A percentile compares a stretch with the other conserved stretches of the same genome.
phyloP scores from a whole-genome alignment of 331 rosid genomes.

The Phaseolus coccineus region DNA sequence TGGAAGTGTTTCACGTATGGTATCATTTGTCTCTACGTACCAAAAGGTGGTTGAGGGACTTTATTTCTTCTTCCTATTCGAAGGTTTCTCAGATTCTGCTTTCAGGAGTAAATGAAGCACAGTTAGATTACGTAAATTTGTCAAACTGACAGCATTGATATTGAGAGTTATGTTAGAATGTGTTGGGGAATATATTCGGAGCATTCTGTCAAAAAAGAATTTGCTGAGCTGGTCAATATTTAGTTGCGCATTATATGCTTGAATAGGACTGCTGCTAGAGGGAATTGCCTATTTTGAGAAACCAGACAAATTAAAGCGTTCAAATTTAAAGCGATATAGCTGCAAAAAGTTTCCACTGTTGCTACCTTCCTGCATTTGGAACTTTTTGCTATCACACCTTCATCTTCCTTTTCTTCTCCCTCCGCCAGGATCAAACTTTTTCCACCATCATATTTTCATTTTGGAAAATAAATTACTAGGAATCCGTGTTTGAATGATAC shows the following conservation, averaged over 20 bases:
- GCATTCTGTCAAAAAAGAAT: slow-evolving; percentile 14
- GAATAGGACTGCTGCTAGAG: slow-evolving; percentile 38
- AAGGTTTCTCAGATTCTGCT: slow-evolving; percentile 33
- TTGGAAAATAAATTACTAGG: slow-evolving; percentile 11
- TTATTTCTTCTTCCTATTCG: slow-evolving; percentile 34
- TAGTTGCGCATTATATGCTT: slow-evolving; percentile 46
- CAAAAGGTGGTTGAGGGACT: slow-evolving; percentile 36
- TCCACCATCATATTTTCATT: slow-evolving; percentile 4
- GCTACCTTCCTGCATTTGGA: slow-evolving; percentile 35
- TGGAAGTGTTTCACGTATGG: slow-evolving; percentile 15
- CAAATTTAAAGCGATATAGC: slow-evolving; percentile 20
- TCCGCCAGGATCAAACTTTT: background rate
- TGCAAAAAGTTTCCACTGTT: slow-evolving; percentile 39
- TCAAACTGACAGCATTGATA: slow-evolving; percentile 41
- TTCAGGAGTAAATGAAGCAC: slow-evolving; percentile 31
- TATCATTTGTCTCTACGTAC: slow-evolving; percentile 4
- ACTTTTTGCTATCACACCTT: slow-evolving; percentile 24
- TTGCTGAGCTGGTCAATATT: slow-evolving; percentile 38
- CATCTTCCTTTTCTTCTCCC: slow-evolving; percentile 4
- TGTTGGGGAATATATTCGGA: slow-evolving; percentile 45
- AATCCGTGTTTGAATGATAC: slow-evolving; percentile 22
- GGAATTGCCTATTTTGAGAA: slow-evolving; percentile 49
- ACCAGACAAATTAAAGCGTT: slow-evolving; percentile 48
- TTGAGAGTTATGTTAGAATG: slow-evolving; percentile 40
- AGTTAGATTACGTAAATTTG: slow-evolving; percentile 29